A percentile compares a stretch with the other conserved stretches of the same genome.
phyloP scores from a whole-genome alignment of 257 asterid genomes.

The Ajuga chamaepitys region DNA sequence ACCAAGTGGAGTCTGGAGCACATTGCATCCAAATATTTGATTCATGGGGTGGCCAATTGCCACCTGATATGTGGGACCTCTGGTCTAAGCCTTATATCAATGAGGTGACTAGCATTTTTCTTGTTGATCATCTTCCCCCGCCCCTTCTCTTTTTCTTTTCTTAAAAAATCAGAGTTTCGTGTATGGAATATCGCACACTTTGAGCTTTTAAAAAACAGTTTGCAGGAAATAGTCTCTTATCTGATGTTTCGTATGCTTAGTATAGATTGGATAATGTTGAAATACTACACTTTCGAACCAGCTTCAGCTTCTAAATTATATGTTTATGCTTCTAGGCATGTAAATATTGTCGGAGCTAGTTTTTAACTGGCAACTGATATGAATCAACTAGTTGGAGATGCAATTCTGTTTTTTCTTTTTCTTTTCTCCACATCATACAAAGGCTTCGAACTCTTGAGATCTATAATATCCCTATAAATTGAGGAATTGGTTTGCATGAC shows the following conservation, averaged over 20 bases:
- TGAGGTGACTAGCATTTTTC: conserved; percentile 49
- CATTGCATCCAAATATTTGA: conserved; percentile 92
- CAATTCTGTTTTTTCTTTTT: too few relatives aligned
- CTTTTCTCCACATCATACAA: background rate
- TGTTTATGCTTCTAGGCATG: background rate
- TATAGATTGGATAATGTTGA: background rate
- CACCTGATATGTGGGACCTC: conserved; percentile 70
- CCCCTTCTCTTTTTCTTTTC: background rate
- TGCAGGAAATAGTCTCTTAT: background rate
- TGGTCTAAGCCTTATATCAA: conserved; percentile 94
- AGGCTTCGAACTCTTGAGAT: background rate
- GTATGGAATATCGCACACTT: background rate
- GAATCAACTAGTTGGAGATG: background rate
- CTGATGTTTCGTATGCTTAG: background rate
- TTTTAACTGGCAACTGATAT: background rate
- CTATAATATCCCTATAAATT: background rate
- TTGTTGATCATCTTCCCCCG: too few relatives aligned
- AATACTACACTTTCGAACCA: background rate
- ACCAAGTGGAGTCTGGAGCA: conserved; percentile 93
- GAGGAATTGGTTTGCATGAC: background rate
- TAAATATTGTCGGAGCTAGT: background rate
- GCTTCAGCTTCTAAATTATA: background rate
- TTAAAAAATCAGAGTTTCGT: background rate
- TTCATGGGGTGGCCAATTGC: conserved; percentile 89
- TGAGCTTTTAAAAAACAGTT: background rate